phyloP scores from a whole-genome alignment of 768 basidiomycete species.

The Tylopilus subfusipes region DNA sequence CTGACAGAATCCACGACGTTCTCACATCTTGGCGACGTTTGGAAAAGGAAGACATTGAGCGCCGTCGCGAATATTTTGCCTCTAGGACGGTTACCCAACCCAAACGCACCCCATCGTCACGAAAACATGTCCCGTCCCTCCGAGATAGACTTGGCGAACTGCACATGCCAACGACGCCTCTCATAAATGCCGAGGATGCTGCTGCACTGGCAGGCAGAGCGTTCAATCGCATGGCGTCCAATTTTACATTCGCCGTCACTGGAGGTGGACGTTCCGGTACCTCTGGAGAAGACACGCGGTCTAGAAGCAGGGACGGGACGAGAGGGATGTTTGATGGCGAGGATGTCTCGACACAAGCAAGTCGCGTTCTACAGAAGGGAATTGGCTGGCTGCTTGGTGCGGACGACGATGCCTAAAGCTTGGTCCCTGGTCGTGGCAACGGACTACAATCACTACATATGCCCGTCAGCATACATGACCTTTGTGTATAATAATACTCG shows the following conservation, averaged over 20 bases:
- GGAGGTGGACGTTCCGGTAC: constrained; percentile 31
- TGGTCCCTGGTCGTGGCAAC: background rate
- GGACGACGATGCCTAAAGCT: constrained; percentile 49
- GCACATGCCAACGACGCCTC: constrained; percentile 64
- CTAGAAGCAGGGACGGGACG: constrained; percentile 39
- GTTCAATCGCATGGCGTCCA: constrained; percentile 73
- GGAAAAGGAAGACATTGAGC: constrained; percentile 61
- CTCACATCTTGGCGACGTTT: constrained; percentile 72
- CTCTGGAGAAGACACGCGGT: constrained; percentile 20
- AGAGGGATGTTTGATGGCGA: constrained; percentile 46
- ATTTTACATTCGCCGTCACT: constrained; percentile 65
- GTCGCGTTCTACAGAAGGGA: constrained; percentile 78
- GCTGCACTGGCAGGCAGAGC: constrained; percentile 76
- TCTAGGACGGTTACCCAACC: constrained; percentile 17
- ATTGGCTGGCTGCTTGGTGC: constrained; percentile 96
- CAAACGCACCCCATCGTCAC: constrained; percentile 22
- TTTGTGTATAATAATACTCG: constrained; percentile 17
- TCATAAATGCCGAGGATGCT: constrained; percentile 72
- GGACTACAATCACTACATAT: constrained; percentile 14
- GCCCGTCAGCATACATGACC: constrained; percentile 12
- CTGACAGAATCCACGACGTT: constrained; percentile 75
- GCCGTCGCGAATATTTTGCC: constrained; percentile 43
- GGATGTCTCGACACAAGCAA: constrained; percentile 72
- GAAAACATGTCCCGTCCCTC: constrained; percentile 49
- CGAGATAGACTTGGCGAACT: constrained; percentile 61